Evolutionary conservation across 306 rosid genomes (phyloP), one percentile per base, ranked within the genome.

Genomic region (Begonia masoniana): DNA sequence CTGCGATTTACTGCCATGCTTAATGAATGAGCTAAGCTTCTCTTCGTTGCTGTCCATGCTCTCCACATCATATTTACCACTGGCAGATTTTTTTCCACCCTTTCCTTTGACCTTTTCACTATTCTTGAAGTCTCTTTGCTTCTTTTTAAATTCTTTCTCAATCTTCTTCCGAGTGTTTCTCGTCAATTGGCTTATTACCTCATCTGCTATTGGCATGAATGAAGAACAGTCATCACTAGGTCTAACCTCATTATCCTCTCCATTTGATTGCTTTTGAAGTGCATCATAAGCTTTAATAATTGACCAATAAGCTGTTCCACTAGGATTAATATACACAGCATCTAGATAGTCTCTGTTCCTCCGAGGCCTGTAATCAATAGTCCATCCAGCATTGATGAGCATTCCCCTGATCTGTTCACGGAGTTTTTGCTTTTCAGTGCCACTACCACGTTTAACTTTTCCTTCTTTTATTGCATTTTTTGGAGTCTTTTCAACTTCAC

Each of bases 211-310:
- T 47, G 85, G 97, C 45, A 70, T 61, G 73, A 72, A 69, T 15
- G 78, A 62, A 64, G 96, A 76, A 62, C 76, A 56, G 12, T 77
- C 87, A 54, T 61, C 82, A 50, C 50, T 68, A 56, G 77, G 65
- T 67, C 76, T 82, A 62, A 58, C 74, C 72, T 70, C 78, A 9
- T 54, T 50, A 13, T 58, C 83, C 61, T 76, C 86, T 26, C 78
- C 94, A 62, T 57, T 80, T 60, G 69, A 51, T 67, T 89, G 94
- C 84, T 89, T 89, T 76, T 82, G 95, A 66, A 89, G 74, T 3
- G 97, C 97, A 19, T 85, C 97, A 65, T 89, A 89, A 60, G 97
- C 97, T 76, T 89, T 89, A 63, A 89, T 85, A 71, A 89, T 89
- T 43, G 97, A 89, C 97, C 97, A 89, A 70, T 89, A 89, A 14